phyloP scores from a whole-genome alignment of 148 eudicot genomes.

The Drosera capensis region DNA sequence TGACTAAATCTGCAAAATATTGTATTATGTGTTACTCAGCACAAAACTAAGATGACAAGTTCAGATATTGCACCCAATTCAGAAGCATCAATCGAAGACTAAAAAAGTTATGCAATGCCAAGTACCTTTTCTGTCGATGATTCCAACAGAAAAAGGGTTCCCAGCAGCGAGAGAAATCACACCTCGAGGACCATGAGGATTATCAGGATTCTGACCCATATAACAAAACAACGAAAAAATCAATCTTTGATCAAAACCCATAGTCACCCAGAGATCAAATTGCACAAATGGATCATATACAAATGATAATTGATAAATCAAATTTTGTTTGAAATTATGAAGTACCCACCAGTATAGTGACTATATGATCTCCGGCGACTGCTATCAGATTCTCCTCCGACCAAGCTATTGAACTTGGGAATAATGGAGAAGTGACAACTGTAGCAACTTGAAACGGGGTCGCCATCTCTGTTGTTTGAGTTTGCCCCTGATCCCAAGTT shows the following conservation, averaged over 20 bases:
- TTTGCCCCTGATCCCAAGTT: too few species aligned
- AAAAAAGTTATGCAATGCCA: background rate
- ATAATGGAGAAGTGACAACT: conserved; percentile 43
- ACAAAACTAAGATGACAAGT: background rate
- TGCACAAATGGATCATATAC: background rate
- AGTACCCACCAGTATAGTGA: conserved; percentile 48
- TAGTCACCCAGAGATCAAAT: background rate
- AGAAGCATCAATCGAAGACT: background rate
- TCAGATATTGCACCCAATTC: background rate
- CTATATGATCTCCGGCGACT: conserved; percentile 52
- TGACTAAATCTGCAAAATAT: conserved; percentile 35
- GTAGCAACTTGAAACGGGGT: conserved; percentile 51
- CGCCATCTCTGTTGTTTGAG: too few species aligned
- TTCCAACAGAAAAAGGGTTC: conserved; percentile 50
- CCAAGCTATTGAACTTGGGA: conserved; percentile 71
- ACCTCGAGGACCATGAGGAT: conserved; percentile 57
- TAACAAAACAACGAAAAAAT: background rate
- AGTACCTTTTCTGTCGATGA: conserved; percentile 50
- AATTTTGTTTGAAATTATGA: background rate
- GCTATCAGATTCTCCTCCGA: conserved; percentile 77
- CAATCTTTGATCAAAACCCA: background rate
- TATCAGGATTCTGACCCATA: conserved; percentile 45
- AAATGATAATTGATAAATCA: background rate
- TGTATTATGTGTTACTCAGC: background rate
- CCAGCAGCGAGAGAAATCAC: conserved; percentile 33